Evolutionary conservation across 768 basidiomycete species (phyloP), one percentile per base, ranked within the genome.

Genomic region (Psilocybe subaeruginosa): DNA sequence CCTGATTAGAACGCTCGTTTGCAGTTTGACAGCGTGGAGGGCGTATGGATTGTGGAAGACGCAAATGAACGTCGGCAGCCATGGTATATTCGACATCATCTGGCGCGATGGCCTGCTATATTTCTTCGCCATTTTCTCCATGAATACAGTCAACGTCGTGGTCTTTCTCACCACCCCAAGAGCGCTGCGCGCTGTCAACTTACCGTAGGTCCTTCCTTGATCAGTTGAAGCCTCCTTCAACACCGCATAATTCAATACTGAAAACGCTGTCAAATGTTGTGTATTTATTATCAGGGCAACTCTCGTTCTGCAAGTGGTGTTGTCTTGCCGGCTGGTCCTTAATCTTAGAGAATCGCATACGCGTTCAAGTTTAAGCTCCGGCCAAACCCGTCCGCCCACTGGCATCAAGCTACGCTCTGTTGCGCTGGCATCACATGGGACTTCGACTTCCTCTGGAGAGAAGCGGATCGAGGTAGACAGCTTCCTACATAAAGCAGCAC

Each of bases 121-220:
- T 59, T 72, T 72, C 50, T 63, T 66, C 19, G 68, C 66, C 14
- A 70, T 71, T 29, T 70, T 71, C 50, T 58, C 66, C 16, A 70
- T 70, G 67, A 72, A 71, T 49, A 11, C 63, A 7, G 35, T 63
- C 50, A 72, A 70, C 46, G 65, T 72, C 11, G 35, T 69, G 37
- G 61, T 72, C n/a, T 69, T 70, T 48, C 49, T 64, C 3, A 68
- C 65, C 17, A 58, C 52, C 4, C 33, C 67, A 54, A 59, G 57
- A 39, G 16, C 50, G 12, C 41, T 71, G 9, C 56, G 64, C 30
- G 64, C 64, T 2, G 54, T 69, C 27, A 71, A 71, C 51, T 58
- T 69, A 35, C 62, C 68, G 70, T 71, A 48, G 61, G 65, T 43
- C 11, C 11, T 35, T 30, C 12, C 17, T 27, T 27, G 12, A 39